A percentile compares a stretch with the other conserved stretches of the same genome.
phyloP scores from a whole-genome alignment of 106 monocot species.

The Dendrobium catenatum region DNA sequence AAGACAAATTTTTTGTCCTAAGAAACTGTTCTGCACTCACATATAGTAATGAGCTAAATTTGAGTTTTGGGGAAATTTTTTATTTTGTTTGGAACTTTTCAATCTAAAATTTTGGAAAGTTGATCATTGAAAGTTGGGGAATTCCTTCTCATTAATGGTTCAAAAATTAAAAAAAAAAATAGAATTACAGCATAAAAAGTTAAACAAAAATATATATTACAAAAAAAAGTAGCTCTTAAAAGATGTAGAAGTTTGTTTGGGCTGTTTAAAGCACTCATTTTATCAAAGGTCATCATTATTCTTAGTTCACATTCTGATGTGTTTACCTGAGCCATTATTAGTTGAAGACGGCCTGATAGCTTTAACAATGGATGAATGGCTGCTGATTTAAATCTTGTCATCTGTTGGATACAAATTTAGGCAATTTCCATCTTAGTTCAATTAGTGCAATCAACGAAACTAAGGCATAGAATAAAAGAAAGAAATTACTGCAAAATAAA shows the following conservation, averaged over 20 bases:
- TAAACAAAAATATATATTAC: background rate
- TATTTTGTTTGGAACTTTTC: background rate
- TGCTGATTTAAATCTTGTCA: constrained; percentile 23
- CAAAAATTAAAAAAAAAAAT: background rate
- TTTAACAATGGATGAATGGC: constrained; percentile 21
- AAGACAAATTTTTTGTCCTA: background rate
- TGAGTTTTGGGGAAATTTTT: background rate
- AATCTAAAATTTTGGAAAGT: background rate
- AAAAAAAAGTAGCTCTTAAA: too few relatives aligned
- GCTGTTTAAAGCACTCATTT: background rate
- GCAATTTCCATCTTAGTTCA: background rate
- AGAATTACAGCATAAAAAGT: background rate
- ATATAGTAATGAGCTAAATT: too few relatives aligned
- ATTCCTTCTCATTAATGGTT: background rate
- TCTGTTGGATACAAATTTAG: constrained; percentile 12
- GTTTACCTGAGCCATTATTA: constrained; percentile 32
- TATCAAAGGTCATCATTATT: background rate
- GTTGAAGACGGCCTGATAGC: constrained; percentile 29
- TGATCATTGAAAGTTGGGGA: too few relatives aligned
- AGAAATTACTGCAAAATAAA: too few relatives aligned
- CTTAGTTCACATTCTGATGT: background rate
- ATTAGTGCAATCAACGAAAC: too few relatives aligned
- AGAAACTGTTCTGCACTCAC: too few relatives aligned
- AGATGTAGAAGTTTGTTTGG: background rate
- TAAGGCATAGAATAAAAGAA: too few relatives aligned